Evolutionary conservation across 2,329 filamentous ascomycete species (phyloP).

Genomic region (Ascomycota sp.): DNA sequence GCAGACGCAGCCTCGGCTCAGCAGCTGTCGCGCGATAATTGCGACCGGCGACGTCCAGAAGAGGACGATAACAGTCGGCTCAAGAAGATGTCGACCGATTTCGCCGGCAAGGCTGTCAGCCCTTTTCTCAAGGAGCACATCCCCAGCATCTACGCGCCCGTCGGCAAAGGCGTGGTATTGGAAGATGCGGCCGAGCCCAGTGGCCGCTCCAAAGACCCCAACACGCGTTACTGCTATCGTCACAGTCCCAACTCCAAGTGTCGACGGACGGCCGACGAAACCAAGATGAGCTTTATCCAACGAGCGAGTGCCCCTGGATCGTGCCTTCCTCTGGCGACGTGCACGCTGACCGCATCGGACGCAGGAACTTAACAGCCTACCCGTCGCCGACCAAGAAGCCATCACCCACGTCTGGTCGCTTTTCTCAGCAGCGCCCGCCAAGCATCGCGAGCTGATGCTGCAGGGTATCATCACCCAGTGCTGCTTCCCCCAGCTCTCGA

Average conservation of each 20-base stretch:
- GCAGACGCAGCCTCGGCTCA: slow-evolving; percentile 2
- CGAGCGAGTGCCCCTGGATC: slow-evolving; percentile 32
- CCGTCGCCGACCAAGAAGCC: slow-evolving; percentile 73
- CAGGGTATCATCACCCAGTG: slow-evolving; percentile 92
- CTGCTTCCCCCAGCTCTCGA: slow-evolving; percentile 92
- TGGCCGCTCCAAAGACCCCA: slow-evolving; percentile 32
- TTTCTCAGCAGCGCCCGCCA: slow-evolving; percentile 85
- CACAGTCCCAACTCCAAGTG: slow-evolving; percentile 91
- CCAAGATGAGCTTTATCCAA: slow-evolving; percentile 89
- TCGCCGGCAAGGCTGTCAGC: slow-evolving; percentile 59
- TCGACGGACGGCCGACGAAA: slow-evolving; percentile 77
- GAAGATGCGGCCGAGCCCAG: slow-evolving; percentile 2
- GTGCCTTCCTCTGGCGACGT: neutral
- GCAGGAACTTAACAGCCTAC: slow-evolving; percentile 63
- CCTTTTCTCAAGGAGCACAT: slow-evolving; percentile 87
- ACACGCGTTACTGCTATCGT: slow-evolving; percentile 88
- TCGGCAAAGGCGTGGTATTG: slow-evolving; percentile 30
- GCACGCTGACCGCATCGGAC: neutral
- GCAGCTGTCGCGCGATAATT: slow-evolving; percentile 21
- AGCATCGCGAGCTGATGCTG: slow-evolving; percentile 88
- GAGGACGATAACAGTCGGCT: slow-evolving; percentile 28
- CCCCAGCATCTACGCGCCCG: slow-evolving; percentile 66
- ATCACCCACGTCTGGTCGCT: slow-evolving; percentile 96
- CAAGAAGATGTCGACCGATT: slow-evolving; percentile 39
- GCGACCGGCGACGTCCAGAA: slow-evolving; percentile 28